phyloP scores from a whole-genome alignment of 2,329 filamentous ascomycete species.

The Emericellopsis atlantica region DNA sequence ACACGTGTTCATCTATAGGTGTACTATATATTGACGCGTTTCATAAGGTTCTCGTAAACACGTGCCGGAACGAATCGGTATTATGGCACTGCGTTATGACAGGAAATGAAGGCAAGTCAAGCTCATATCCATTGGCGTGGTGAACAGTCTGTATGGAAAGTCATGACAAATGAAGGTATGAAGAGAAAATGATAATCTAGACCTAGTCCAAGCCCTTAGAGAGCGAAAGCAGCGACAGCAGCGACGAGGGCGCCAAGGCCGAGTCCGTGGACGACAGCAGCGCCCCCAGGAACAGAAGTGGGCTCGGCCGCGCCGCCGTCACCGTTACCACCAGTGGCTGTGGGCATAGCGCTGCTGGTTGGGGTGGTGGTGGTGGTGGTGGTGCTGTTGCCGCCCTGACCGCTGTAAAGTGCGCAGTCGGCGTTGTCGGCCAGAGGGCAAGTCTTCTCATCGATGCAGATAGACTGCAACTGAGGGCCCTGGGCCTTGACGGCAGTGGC shows the following conservation, averaged over 20 bases:
- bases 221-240: not conserved
- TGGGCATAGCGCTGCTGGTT: conserved; percentile 5
- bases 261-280: conserved; percentile 11
- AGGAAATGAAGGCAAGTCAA: too few species aligned
- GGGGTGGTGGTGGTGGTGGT: conserved; percentile 6
- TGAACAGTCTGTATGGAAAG: too few species aligned
- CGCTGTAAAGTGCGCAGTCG: conserved; percentile 30
- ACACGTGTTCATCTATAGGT: too few species aligned
- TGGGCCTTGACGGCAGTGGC: conserved; percentile 30
- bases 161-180: too few species aligned
- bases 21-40: too few species aligned
- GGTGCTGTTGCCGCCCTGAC: conserved; percentile 8
- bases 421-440: conserved; percentile 33
- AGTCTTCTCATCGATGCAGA: conserved; percentile 34
- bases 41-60: too few species aligned
- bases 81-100: too few species aligned
- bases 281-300: conserved; percentile 8
- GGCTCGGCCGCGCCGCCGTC: conserved; percentile 3
- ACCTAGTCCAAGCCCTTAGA: not conserved
- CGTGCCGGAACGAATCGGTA: too few species aligned
- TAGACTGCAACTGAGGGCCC: conserved; percentile 35
- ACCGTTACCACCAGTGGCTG: conserved; percentile 1
- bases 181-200: too few species aligned
- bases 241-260: conserved; percentile 10
- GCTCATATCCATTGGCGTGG: too few species aligned